Base-by-base conservation (phyloP, 306 rosid genomes). In the Vachellia collinsii region DNA sequence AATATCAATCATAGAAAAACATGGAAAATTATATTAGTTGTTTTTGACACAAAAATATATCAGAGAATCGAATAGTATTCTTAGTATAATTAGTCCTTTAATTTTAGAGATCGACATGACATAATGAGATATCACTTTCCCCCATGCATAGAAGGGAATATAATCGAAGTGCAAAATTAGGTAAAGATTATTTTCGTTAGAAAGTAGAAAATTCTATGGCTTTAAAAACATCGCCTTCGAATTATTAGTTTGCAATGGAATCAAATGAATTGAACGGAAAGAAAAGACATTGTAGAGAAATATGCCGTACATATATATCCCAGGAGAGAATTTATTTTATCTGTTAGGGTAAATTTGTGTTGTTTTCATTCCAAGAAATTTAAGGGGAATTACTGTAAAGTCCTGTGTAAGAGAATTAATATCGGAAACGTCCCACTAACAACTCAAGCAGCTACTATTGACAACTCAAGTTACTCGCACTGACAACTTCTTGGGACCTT, bases 111-210 rank as follows among this genome's bases (percentile, higher is more conserved):
- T 56, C 4, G n/a, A 66, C 54, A 53, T 56, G 59, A 78, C 74
- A 61, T 62, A 39, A 44, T 78, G 62, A 68, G 41, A 20, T 47
- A 65, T 70, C 80, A 85, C 77, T 68, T 78, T 78, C 69, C 12
- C 34, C 74, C 80, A 75, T 80, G 75, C 80, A 76, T 80, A 75
- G 66, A 82, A 84, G 61, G 81, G 87, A 81, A 84, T 76, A 84
- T 75, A 72, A 77, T 70, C 72, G 25, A 17, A 1, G 56, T 67
- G 34, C 43, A 69, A 64, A 47, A 37, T 46, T 65, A 56, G 83
- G 36, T 19, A 84, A 53, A 86, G 70, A 73, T 76, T 88, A 86
- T 89, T 79, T 91, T 76, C 78, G 70, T 20, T 16, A 64, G 62
- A 69, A 84, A 66, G 82, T 41, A 54, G 66, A 73, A 29, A 25